phyloP scores from a whole-genome alignment of 164 flowering plant species.

The Aristolochia fimbriata region DNA sequence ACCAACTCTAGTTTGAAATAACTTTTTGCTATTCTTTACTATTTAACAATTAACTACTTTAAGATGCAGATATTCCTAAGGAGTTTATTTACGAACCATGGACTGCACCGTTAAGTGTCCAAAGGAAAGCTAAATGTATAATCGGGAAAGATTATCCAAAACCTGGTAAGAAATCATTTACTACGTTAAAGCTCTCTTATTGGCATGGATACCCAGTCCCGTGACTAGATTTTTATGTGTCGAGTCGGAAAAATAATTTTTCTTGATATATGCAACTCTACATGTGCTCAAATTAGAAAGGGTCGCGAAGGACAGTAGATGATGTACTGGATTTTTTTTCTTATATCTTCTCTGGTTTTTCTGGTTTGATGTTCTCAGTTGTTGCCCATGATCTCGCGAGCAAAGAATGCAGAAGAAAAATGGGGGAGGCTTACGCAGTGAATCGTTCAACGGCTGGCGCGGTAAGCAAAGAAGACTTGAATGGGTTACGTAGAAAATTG shows the following conservation, averaged over 20 bases:
- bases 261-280: too few relatives aligned
- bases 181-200: too few relatives aligned
- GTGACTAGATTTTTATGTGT: too few relatives aligned
- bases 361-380: constrained; percentile 35
- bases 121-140: constrained; percentile 76
- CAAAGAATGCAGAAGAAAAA: constrained; percentile 66
- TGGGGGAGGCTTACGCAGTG: constrained; percentile 73
- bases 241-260: too few relatives aligned
- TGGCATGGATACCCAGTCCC: too few relatives aligned
- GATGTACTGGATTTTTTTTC: too few relatives aligned
- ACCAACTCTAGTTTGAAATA: not conserved
- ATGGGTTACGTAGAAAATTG: constrained; percentile 40
- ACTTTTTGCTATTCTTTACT: not conserved
- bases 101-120: constrained; percentile 83
- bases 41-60: not conserved
- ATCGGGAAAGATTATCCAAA: constrained; percentile 86
- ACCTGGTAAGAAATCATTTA: constrained; percentile 48
- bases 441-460: constrained; percentile 41
- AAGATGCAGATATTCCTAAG: constrained; percentile 72
- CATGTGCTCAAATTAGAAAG: too few relatives aligned
- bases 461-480: constrained; percentile 51
- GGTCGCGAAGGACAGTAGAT: too few relatives aligned
- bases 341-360: too few relatives aligned
- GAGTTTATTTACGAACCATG: constrained; percentile 95
- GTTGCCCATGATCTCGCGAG: constrained; percentile 72